phyloP scores from a whole-genome alignment of 441 rosid genomes.

The Jatropha podagrica region DNA sequence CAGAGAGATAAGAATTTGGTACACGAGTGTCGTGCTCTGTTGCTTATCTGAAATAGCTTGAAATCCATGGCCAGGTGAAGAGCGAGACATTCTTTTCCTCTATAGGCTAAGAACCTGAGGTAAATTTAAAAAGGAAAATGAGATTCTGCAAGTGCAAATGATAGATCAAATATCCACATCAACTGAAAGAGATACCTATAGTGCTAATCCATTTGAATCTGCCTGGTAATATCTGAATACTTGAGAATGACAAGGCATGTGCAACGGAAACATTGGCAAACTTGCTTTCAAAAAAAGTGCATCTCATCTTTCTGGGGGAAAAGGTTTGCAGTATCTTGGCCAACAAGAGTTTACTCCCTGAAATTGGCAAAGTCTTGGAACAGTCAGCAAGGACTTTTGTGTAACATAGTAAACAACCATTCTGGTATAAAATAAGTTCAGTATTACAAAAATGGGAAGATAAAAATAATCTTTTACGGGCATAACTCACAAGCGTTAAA shows the following conservation, averaged over 20 bases:
- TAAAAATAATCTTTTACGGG: neutral
- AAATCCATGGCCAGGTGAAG: conserved; percentile 9
- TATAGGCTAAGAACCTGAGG: conserved; percentile 19
- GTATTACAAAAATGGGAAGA: neutral
- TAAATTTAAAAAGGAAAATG: conserved; percentile 6
- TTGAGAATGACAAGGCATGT: conserved; percentile 20
- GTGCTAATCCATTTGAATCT: conserved; percentile 9
- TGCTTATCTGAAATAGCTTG: conserved; percentile 3
- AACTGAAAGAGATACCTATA: conserved; percentile 27
- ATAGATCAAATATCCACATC: neutral
- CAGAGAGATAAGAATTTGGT: conserved; percentile 13
- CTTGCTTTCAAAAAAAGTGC: conserved; percentile 9
- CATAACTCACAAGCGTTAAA: neutral
- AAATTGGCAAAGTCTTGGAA: conserved; percentile 16
- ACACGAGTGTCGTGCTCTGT: conserved; percentile 7
- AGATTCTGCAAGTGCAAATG: neutral
- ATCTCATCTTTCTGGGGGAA: conserved; percentile 42
- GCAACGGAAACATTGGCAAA: conserved; percentile 9
- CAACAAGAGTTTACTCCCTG: conserved; percentile 74
- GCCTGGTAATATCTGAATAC: conserved; percentile 9
- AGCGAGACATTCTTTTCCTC: conserved; percentile 13
- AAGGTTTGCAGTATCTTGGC: conserved; percentile 60
- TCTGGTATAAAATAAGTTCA: neutral
- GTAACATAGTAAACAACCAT: neutral
- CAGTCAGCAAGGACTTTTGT: conserved; percentile 16